phyloP scores from a whole-genome alignment of 192 early-diverging fungal species.

The Backusella parvicylindrica region DNA sequence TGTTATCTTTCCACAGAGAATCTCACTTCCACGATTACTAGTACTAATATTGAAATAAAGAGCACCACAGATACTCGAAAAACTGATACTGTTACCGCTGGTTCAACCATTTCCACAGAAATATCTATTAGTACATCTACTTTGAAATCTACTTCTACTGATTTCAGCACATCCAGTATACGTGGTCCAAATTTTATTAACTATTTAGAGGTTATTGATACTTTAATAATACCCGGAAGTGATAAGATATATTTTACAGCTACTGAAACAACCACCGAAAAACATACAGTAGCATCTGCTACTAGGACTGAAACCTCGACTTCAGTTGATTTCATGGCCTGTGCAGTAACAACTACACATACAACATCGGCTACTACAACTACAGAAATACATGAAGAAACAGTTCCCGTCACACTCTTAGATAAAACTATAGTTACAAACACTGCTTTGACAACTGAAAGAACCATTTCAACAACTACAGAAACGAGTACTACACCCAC shows the following conservation, averaged over 20 bases:
- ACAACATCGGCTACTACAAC: not conserved
- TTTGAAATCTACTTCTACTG: not conserved
- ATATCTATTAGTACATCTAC: not conserved
- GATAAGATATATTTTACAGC: not conserved
- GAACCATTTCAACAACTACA: not conserved
- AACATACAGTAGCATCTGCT: not conserved
- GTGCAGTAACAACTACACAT: not conserved
- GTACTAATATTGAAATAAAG: not conserved
- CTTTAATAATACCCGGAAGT: not conserved
- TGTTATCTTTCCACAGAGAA: not conserved
- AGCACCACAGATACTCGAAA: not conserved
- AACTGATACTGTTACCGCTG: not conserved
- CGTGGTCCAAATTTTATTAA: not conserved
- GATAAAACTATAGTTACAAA: not conserved
- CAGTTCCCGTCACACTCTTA: not conserved
- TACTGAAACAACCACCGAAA: not conserved
- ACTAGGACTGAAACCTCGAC: not conserved
- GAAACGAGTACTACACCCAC: not conserved
- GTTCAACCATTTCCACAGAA: not conserved
- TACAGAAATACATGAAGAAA: not conserved
- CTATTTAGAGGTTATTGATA: not conserved
- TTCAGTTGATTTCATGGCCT: not conserved
- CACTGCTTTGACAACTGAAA: not conserved
- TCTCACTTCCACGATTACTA: not conserved
- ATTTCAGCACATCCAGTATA: not conserved